A percentile compares a stretch with the other conserved stretches of the same genome.
These are phyloP conservation scores for Hypomontagnella monticulosa DNA, from an alignment of 495 filamentous ascomycete genomes.

Conservation along the genomic window DNA sequence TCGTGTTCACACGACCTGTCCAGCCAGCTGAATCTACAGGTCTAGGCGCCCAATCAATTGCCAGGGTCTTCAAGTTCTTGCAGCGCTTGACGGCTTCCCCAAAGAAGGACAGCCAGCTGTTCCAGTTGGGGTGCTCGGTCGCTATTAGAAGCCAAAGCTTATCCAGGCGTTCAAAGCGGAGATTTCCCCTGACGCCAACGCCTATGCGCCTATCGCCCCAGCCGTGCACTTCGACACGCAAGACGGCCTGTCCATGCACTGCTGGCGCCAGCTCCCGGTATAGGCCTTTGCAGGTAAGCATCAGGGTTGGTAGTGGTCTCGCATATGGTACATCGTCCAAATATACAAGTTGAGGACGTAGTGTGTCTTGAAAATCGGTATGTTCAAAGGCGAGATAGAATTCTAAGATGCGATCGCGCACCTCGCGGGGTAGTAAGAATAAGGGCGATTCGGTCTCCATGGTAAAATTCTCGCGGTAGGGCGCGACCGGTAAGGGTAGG, in stretches of 20 bases:
- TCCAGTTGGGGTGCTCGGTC: conserved; percentile 45
- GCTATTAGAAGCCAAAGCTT: conserved; percentile 39
- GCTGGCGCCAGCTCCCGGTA: conserved; percentile 32
- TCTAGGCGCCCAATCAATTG: conserved; percentile 44
- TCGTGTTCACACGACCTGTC: conserved; percentile 26
- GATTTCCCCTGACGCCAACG: conserved; percentile 35
- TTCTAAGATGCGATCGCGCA: conserved; percentile 46
- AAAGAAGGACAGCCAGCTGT: conserved; percentile 43
- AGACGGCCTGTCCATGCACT: conserved; percentile 35
- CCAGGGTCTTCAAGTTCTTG: conserved; percentile 21
- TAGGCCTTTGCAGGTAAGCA: conserved; percentile 36
- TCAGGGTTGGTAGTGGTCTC: conserved; percentile 34
- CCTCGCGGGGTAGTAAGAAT: conserved; percentile 40
- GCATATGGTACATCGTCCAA: conserved; percentile 27
- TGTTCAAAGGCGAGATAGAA: conserved; percentile 40
- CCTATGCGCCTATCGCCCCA: conserved; percentile 34
- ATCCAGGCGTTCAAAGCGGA: conserved; percentile 38
- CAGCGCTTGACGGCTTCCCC: conserved; percentile 14
- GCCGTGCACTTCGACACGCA: conserved; percentile 33
- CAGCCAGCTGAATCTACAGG: conserved; percentile 23
- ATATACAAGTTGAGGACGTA: conserved; percentile 38
- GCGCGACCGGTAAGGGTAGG: not conserved
- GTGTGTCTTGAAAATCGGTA: conserved; percentile 37
- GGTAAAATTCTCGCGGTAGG: not conserved
- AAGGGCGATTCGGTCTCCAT: conserved; percentile 37